These are phyloP conservation scores for Ophiostoma montium DNA, from an alignment of 2,329 filamentous ascomycete genomes.

Conservation along the genomic window DNA sequence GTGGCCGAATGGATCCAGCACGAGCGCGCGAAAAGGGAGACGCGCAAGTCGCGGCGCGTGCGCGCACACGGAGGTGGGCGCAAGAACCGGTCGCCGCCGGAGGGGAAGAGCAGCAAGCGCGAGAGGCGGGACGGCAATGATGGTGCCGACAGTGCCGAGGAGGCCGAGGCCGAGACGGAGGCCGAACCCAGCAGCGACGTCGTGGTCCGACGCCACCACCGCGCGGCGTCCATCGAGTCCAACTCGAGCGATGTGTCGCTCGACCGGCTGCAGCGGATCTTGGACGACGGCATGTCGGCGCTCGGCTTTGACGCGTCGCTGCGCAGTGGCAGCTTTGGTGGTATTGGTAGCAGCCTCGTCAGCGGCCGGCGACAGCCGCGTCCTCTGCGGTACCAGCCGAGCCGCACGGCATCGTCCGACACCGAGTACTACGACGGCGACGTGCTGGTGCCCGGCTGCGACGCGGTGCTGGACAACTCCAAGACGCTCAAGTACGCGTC, in stretches of 20 bases:
- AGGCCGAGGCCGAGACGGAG: neutral
- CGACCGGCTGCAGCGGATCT: constrained; percentile 66
- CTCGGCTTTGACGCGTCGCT: constrained; percentile 31
- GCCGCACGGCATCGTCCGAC: constrained; percentile 55
- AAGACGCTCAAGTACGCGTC: constrained; percentile 61
- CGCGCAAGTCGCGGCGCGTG: constrained; percentile 34
- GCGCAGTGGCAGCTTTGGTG: neutral
- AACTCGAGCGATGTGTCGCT: constrained; percentile 60
- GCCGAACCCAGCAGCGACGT: neutral
- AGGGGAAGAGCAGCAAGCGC: constrained; percentile 22
- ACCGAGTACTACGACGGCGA: constrained; percentile 78
- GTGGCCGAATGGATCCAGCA: constrained; percentile 73
- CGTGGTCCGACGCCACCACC: constrained; percentile 9
- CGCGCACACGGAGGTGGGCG: constrained; percentile 21
- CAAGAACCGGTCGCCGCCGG: constrained; percentile 17
- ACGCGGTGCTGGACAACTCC: constrained; percentile 75
- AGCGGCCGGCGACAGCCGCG: constrained; percentile 19
- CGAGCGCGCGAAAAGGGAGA: constrained; percentile 55
- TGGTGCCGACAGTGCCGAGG: neutral
- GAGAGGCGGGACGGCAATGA: neutral
- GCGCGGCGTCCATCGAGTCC: constrained; percentile 45
- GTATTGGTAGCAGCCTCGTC: neutral
- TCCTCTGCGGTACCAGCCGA: constrained; percentile 25
- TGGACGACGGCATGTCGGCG: constrained; percentile 50
- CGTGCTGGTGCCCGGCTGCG: constrained; percentile 67